A percentile compares a stretch with the other conserved stretches of the same genome.
phyloP scores from a whole-genome alignment of 352 stramenopile genomes.

The Pilasporangium apinafurcum region DNA sequence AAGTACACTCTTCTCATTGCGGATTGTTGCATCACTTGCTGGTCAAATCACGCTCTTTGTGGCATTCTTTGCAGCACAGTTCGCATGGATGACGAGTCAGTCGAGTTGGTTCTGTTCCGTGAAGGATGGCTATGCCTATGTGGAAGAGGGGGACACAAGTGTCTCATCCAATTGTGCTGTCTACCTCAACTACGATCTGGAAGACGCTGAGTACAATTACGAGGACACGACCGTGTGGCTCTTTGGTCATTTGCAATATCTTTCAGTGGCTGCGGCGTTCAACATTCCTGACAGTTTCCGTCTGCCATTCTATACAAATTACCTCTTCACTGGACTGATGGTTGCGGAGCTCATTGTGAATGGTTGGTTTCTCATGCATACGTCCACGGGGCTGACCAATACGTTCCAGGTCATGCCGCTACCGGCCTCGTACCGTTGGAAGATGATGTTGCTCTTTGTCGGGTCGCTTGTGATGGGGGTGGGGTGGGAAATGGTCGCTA shows the following conservation, averaged over 20 bases:
- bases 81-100: conserved; percentile 15
- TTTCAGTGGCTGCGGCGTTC: conserved; percentile 45
- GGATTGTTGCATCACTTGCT: conserved; percentile 38
- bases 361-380: conserved; percentile 45
- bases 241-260: conserved; percentile 48
- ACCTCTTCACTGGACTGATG: conserved; percentile 21
- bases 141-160: conserved; percentile 9
- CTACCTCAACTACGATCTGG: conserved; percentile 27
- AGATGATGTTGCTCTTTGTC: conserved; percentile 36
- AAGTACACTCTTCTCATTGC: conserved; percentile 40
- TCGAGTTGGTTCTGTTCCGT: conserved; percentile 42
- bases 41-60: conserved; percentile 42
- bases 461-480: conserved; percentile 15
- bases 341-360: conserved; percentile 24
- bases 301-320: conserved; percentile 40
- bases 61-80: conserved; percentile 33
- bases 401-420: conserved; percentile 47
- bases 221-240: conserved; percentile 53
- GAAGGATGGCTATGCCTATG: conserved; percentile 17
- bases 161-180: conserved; percentile 15
- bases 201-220: conserved; percentile 28
- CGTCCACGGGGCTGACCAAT: conserved; percentile 17
- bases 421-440: conserved; percentile 21
- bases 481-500: conserved; percentile 22
- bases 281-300: conserved; percentile 50